These are phyloP conservation scores for Micractinium conductrix DNA, from an alignment of 139 green algal genomes.

Conservation along the genomic window DNA sequence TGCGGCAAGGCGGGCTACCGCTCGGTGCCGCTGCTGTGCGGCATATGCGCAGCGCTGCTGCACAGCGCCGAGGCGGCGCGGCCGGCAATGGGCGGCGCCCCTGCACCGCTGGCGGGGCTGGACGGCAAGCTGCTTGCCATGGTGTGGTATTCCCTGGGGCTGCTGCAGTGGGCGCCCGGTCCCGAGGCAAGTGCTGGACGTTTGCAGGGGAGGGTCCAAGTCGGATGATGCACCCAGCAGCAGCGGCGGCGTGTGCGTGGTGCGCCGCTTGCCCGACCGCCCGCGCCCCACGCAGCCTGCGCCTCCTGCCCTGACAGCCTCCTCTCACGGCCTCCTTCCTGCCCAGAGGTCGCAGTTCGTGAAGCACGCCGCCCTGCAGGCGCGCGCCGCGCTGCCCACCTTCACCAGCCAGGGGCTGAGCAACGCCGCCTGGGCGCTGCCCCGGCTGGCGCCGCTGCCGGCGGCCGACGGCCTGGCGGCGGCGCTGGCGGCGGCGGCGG, in stretches of 20 bases:
- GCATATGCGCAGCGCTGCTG: background rate
- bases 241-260: too few species aligned
- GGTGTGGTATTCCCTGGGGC: slow-evolving; percentile 8
- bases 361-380: background rate
- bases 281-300: background rate
- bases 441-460: background rate
- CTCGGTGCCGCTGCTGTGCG: slow-evolving; percentile 10
- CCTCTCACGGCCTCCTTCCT: background rate
- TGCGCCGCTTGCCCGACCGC: background rate
- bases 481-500: background rate
- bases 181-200: background rate
- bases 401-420: slow-evolving; percentile 19
- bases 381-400: background rate
- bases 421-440: slow-evolving; percentile 26
- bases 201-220: too few species aligned
- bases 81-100: background rate
- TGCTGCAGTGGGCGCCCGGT: slow-evolving; percentile 11
- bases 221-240: too few species aligned
- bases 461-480: background rate
- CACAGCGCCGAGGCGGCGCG: background rate
- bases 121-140: background rate
- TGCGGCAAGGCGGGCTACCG: background rate
- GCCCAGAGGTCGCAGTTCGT: background rate
- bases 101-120: background rate
- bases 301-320: background rate